These are phyloP conservation scores for Schizophyllum amplum DNA, from an alignment of 1,284 basidiomycete genomes.

Conservation along the genomic window DNA sequence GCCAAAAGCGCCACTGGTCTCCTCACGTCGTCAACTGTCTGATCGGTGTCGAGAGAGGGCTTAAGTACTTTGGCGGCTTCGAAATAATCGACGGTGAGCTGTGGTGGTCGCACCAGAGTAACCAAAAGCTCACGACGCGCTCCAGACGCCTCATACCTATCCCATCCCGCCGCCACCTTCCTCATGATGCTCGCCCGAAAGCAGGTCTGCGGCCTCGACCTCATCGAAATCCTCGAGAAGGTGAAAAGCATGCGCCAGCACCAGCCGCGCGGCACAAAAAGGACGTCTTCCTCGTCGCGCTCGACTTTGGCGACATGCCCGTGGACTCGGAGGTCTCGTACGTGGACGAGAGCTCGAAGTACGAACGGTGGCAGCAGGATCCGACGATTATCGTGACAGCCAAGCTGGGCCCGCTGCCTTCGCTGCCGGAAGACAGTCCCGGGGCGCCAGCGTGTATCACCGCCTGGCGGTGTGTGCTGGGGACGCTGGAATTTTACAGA, in stretches of 20 bases:
- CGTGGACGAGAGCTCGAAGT: background rate
- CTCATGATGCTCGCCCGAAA: background rate
- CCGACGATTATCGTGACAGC: background rate
- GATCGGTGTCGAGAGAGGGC: background rate
- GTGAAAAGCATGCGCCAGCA: background rate
- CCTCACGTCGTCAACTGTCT: background rate
- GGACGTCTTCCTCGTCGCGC: background rate
- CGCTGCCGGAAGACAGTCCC: background rate
- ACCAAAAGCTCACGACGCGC: background rate
- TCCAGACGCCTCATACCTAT: background rate
- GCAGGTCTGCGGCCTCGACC: background rate
- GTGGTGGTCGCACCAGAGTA: too few relatives aligned
- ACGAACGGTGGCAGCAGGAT: background rate
- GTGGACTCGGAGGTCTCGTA: background rate
- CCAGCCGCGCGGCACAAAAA: background rate
- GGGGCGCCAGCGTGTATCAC: background rate
- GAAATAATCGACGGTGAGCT: background rate
- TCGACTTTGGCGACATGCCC: background rate
- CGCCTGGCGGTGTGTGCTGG: background rate
- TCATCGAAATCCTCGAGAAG: background rate
- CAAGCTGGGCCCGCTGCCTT: background rate
- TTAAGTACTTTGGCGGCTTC: background rate
- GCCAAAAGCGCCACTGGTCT: background rate
- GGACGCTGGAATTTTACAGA: background rate
- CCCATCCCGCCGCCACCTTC: background rate